These are phyloP conservation scores for Xylogone sp. DNA, from an alignment of 2,329 filamentous ascomycete genomes.

Conservation along the genomic window DNA sequence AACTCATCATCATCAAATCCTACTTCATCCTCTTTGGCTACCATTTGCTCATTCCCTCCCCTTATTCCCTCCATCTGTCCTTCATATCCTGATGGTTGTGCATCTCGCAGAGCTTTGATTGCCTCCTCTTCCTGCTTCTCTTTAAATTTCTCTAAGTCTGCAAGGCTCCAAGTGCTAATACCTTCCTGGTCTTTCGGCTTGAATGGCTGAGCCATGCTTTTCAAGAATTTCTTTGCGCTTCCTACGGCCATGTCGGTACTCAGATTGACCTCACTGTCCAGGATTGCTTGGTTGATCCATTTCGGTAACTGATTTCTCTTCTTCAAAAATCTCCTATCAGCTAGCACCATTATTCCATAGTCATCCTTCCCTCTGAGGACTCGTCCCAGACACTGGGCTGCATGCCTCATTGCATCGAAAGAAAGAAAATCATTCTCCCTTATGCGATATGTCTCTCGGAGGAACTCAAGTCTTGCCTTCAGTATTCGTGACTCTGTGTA, in stretches of 20 bases:
- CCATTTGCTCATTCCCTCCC: slow-evolving; percentile 15
- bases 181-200: slow-evolving; percentile 80
- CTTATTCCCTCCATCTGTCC: slow-evolving; percentile 9
- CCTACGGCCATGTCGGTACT: slow-evolving; percentile 95
- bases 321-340: slow-evolving; percentile 89
- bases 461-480: slow-evolving; percentile 90
- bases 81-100: slow-evolving; percentile 16
- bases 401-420: slow-evolving; percentile 99
- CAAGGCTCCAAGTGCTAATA: slow-evolving; percentile 84
- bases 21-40: slow-evolving; percentile 22
- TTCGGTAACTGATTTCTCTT: slow-evolving; percentile 89
- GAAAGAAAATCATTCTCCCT: slow-evolving; percentile 96
- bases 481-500: slow-evolving; percentile 97
- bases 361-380: slow-evolving; percentile 96
- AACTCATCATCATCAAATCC: slow-evolving; percentile 32
- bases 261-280: slow-evolving; percentile 82
- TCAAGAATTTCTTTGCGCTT: slow-evolving; percentile 82
- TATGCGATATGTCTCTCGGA: slow-evolving; percentile 96
- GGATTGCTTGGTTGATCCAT: slow-evolving; percentile 89
- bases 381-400: slow-evolving; percentile 91
- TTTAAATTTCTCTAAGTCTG: slow-evolving; percentile 75
- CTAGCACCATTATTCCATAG: slow-evolving; percentile 99
- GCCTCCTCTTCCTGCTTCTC: slow-evolving; percentile 67
- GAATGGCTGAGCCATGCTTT: slow-evolving; percentile 90
- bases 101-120: slow-evolving; percentile 58